Evolutionary conservation across 345 rosid genomes (phyloP), one percentile per base, ranked within the genome.

Genomic region (Noccaea bulbosa): DNA sequence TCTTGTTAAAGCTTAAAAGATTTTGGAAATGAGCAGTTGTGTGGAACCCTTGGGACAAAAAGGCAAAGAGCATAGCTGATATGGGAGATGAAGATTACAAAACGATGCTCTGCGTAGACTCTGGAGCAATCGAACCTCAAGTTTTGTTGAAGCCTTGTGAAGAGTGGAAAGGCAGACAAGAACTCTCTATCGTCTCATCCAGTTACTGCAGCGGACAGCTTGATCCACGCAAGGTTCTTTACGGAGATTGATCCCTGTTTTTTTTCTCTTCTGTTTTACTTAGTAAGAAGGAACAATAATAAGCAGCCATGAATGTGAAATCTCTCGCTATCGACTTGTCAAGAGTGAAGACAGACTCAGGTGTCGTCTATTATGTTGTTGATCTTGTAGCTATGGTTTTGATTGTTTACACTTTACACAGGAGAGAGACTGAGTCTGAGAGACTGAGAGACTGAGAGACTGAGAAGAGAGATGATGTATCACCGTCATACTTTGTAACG

Each of bases 21-120:
- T 30, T 16, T 53, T 63, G 56, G 64, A 39, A 70, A 41, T 77
- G 47, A 69, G 79, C 85, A 93, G 97, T 72, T 78, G 86, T 89
- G 34, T 91, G 96, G 98, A 93, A 91, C 80, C 98, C 98, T 22
- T 91, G 98, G 98, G 90, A 87, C 82, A 89, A 79, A 66, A 91
- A 77, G 85, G 88, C 92, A 27, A 93, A 84, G 81, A 81, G 84
- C 15, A 85, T 93, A 65, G 78, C 83, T 11, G 98, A 93, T 62
- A 55, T 93, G 82, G 97, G 97, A 32, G 94, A 85, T 51, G 97
- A 85, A 70, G 96, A 91, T 70, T 93, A 93, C 83, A 88, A 86
- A 62, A 80, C 83, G 62, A 89, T 89, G 98, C 70, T 93, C 1
- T 78, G 97, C 12, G 91, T 93, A 74, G 94, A 86, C 74, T 93